Base-by-base conservation (phyloP, 768 basidiomycete species). In the Kwoniella sp. region DNA sequence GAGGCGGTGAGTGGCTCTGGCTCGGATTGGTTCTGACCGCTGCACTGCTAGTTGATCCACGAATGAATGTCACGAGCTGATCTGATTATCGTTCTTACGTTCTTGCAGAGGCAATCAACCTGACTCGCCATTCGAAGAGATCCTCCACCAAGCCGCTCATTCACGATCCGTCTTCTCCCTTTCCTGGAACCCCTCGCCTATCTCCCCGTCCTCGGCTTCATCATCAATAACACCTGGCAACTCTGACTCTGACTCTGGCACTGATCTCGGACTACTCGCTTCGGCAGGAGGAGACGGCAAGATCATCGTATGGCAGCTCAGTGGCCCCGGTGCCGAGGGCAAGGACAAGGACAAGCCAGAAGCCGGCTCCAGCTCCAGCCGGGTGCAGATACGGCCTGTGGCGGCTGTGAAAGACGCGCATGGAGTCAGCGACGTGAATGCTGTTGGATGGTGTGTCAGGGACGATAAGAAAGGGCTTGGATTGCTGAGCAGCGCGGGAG, bases 251-350 rank as follows among this genome's bases (percentile, higher is more conserved):
- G n/a, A n/a, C n/a, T 45, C 41, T 61, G 9, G 62, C 15, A 48
- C 71, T 9, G 63, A 57, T 26, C 79, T 93, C 3, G 95, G 95
- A 0, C 89, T 93, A 86, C 78, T 98, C 12, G 92, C 91, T 0
- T 91, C 88, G 61, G 87, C 87, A 1, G 92, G 92, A 0, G 87
- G 92, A 0, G 96, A 99, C 76, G 96, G 94, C 0, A 83, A 82
- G 51, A 85, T 98, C 47, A 85, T 89, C 28, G 82, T 98, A 5
- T 95, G 91, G 89, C 87, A 90, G 66, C 81, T 97, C 67, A 58
- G 60, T 55, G 38, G 25, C 1, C n/a, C 55, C 23, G 48, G 37
- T 41, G 51, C 41, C 68, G 56, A 54, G 56, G 23, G 55, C 57
- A n/a, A 31, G 47, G 1, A 23, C 52, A 11, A 54, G 17, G 41